phyloP scores from a whole-genome alignment of 441 rosid genomes.

The Brassica hybrid region DNA sequence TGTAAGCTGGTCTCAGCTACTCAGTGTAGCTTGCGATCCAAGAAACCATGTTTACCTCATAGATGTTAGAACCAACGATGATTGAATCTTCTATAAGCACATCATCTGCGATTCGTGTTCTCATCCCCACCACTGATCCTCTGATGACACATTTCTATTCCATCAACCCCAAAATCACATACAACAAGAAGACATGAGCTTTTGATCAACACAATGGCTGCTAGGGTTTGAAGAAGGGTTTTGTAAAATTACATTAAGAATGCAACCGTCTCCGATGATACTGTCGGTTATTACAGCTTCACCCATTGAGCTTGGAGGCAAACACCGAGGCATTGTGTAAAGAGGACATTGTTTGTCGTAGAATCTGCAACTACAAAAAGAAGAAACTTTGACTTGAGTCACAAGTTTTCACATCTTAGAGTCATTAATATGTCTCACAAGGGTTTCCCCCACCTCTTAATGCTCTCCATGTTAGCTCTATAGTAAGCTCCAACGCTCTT shows the following conservation, averaged over 20 bases:
- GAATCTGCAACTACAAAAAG: slow-evolving; percentile 55
- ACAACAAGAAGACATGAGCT: slow-evolving; percentile 3
- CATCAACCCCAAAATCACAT: slow-evolving; percentile 29
- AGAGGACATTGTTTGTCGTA: slow-evolving; percentile 59
- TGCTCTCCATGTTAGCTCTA: slow-evolving; percentile 75
- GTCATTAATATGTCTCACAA: slow-evolving; percentile 1
- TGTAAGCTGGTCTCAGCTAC: neutral
- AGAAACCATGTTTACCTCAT: slow-evolving; percentile 55
- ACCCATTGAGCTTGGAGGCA: slow-evolving; percentile 65
- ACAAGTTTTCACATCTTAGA: slow-evolving; percentile 9
- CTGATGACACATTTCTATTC: slow-evolving; percentile 77
- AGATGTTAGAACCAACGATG: slow-evolving; percentile 77
- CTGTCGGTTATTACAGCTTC: slow-evolving; percentile 65
- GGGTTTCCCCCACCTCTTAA: slow-evolving; percentile 47
- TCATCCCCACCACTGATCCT: slow-evolving; percentile 78
- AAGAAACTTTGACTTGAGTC: slow-evolving; percentile 17
- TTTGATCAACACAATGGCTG: slow-evolving; percentile 16
- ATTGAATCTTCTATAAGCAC: slow-evolving; percentile 73
- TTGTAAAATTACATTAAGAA: slow-evolving; percentile 60
- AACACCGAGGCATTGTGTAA: slow-evolving; percentile 70
- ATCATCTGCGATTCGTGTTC: slow-evolving; percentile 67
- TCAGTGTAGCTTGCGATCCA: neutral
- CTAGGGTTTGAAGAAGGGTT: slow-evolving; percentile 24
- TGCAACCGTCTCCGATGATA: slow-evolving; percentile 84
- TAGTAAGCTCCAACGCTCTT: slow-evolving; percentile 73